phyloP scores from a whole-genome alignment of 2,329 filamentous ascomycete genomes.

The Hymenoscyphus scutula region DNA sequence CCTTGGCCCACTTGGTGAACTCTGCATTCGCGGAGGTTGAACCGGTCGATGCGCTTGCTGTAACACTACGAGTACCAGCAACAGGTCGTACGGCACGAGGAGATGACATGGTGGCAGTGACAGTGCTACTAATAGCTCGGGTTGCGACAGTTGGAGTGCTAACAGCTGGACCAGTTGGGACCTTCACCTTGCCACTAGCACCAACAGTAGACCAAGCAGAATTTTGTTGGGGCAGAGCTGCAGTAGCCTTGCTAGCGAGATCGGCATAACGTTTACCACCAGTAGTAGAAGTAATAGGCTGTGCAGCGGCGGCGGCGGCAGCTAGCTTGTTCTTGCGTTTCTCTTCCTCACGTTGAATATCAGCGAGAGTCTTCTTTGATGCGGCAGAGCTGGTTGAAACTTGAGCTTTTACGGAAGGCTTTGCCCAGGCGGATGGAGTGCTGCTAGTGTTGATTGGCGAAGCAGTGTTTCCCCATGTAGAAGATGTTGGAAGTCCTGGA shows the following conservation, averaged over 20 bases:
- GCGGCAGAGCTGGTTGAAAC: conserved; percentile 37
- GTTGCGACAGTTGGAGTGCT: conserved; percentile 45
- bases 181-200: conserved; percentile 86
- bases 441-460: conserved; percentile 33
- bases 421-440: conserved; percentile 46
- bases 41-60: conserved; percentile 40
- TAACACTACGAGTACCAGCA: conserved; percentile 45
- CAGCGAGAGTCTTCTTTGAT: conserved; percentile 84
- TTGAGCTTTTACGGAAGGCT: conserved; percentile 44
- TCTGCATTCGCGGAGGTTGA: conserved; percentile 70
- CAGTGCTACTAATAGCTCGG: conserved; percentile 39
- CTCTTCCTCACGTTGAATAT: conserved; percentile 97
- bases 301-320: conserved; percentile 44
- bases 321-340: conserved; percentile 70
- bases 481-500: conserved; percentile 79
- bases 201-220: conserved; percentile 93
- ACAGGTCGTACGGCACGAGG: conserved; percentile 52
- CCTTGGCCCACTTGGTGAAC: conserved; percentile 88
- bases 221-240: conserved; percentile 44
- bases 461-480: conserved; percentile 65
- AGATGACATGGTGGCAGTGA: conserved; percentile 20
- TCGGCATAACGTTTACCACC: conserved; percentile 90
- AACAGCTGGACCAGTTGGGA: conserved; percentile 58
- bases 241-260: conserved; percentile 72
- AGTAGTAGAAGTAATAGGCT: conserved; percentile 39